These are phyloP conservation scores for Neurospora tetraspora DNA, from an alignment of 495 filamentous ascomycete species.

Conservation along the genomic window DNA sequence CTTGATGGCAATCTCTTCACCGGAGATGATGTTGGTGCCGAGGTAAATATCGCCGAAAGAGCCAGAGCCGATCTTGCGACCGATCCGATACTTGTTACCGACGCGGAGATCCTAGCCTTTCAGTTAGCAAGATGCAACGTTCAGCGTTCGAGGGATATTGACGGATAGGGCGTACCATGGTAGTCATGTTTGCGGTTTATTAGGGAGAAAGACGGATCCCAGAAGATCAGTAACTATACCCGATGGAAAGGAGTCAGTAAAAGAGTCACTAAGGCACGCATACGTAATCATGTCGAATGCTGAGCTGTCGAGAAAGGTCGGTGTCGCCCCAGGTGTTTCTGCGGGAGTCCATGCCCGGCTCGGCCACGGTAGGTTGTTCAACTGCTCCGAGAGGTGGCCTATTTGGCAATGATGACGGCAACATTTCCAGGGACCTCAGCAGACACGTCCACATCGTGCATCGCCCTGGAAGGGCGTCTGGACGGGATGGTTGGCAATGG, in stretches of 20 bases:
- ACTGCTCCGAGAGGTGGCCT: background rate
- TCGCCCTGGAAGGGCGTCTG: background rate
- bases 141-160: background rate
- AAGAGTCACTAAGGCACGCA: background rate
- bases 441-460: background rate
- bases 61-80: constrained; percentile 97
- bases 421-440: background rate
- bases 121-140: background rate
- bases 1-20: constrained; percentile 99
- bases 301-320: background rate
- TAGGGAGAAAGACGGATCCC: background rate
- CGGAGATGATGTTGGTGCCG: constrained; percentile 99
- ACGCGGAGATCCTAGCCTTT: constrained; percentile 82
- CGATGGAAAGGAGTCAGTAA: background rate
- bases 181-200: constrained; percentile 32
- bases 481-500: background rate
- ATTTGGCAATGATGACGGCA: background rate
- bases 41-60: constrained; percentile 99
- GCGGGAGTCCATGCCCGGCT: background rate
- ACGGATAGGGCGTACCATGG: constrained; percentile 33
- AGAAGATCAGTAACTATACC: background rate
- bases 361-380: background rate
- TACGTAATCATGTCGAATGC: background rate
- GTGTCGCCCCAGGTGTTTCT: background rate
- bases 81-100: constrained; percentile 99